Evolutionary conservation across 371 early-diverging fungal genomes (phyloP).

Genomic region (Capillidium rhysosporum): DNA sequence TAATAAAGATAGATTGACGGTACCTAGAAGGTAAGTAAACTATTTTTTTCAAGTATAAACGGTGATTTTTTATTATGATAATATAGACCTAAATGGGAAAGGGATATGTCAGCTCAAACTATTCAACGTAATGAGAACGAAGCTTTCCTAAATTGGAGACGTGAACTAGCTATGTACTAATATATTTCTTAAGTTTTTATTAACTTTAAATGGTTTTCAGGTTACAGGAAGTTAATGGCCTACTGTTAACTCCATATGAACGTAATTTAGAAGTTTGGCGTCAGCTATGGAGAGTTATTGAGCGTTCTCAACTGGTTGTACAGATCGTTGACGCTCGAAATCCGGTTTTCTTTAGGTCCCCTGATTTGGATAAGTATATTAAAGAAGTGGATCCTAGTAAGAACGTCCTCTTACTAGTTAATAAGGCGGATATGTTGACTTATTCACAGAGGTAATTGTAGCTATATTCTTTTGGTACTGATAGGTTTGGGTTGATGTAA

Average conservation of each 20-base stretch:
- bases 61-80: neutral
- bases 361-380: slow-evolving; percentile 85
- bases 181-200: neutral
- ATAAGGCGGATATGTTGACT: slow-evolving; percentile 96
- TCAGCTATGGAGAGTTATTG: slow-evolving; percentile 98
- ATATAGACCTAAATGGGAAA: slow-evolving; percentile 70
- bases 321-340: slow-evolving; percentile 99
- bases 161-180: slow-evolving; percentile 50
- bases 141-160: slow-evolving; percentile 81
- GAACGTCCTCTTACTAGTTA: slow-evolving; percentile 72
- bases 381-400: slow-evolving; percentile 69
- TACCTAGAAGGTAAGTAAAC: slow-evolving; percentile 40
- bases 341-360: slow-evolving; percentile 83
- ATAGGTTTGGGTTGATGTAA: neutral
- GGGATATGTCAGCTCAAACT: slow-evolving; percentile 57
- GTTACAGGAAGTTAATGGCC: slow-evolving; percentile 72
- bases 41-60: slow-evolving; percentile 2
- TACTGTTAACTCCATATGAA: slow-evolving; percentile 94
- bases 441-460: slow-evolving; percentile 30
- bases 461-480: neutral
- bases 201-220: slow-evolving; percentile 10
- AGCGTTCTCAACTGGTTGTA: slow-evolving; percentile 87
- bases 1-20: slow-evolving; percentile 43
- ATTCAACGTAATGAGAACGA: slow-evolving; percentile 67
- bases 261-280: slow-evolving; percentile 99